Evolutionary conservation across 164 flowering plant species (phyloP), one percentile per base, ranked within the genome.

Genomic region (Sextonia rubra): DNA sequence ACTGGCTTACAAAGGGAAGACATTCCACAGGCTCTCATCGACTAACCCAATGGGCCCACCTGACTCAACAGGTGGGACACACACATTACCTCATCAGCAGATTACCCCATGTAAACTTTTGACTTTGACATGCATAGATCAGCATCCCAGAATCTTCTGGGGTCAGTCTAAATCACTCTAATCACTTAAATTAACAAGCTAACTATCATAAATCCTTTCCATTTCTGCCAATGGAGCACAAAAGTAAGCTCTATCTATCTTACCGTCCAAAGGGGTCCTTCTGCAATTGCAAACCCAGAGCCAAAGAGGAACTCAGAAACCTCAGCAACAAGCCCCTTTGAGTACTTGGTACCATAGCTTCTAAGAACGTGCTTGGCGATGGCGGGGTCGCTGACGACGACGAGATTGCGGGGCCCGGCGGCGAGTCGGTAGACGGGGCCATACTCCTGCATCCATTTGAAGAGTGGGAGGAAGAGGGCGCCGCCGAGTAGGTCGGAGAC

Each of bases 201-300:
- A 32, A 32, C 7, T 7, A 37, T 9, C 44, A 37, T 37, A 37
- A 37, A 37, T 37, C 44, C 44, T 37, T 0, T 37, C 44, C 8
- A 37, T 1, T 37, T 37, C 44, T 37, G 8, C 44, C 44, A 8
- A 44, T n/a, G 18, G 6, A 12, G 23, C 27, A 52, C 52, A 18
- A 60, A 22, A 60, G 25, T 15, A 55, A 8, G 52, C 20, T 20
- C 18, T 4, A 22, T 68, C 44, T 9, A 37, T 37, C 44, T 37
- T 88, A 94, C 97, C 89, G 93, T 92, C 97, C 97, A 94, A 68
- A 92, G 91, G 0, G 85, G 77, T 58, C 95, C 99, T 78, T 94
- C 97, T 20, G 97, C 97, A 77, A 94, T 92, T 77, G 99, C 97
- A 25, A 94, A 89, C 1, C 97, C 97, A 14, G 95, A 90, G 1